Evolutionary conservation across 2,329 filamentous ascomycete genomes (phyloP).

Genomic region (Sporothrix globosa): DNA sequence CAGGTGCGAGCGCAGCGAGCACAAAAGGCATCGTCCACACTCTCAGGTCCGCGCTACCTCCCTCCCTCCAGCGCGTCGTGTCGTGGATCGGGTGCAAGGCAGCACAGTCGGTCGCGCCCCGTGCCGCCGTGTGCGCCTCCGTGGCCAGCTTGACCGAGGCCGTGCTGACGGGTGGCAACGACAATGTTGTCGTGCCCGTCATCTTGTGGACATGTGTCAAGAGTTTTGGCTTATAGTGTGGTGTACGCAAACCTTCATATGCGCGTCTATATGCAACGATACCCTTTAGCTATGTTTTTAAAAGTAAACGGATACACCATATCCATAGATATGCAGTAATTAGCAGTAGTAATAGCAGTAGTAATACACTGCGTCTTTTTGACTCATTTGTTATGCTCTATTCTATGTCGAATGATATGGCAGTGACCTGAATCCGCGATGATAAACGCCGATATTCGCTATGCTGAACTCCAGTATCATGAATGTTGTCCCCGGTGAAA

Average conservation of each 20-base stretch:
- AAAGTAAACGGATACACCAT: not conserved
- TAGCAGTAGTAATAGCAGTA: not conserved
- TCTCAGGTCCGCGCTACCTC: not conserved
- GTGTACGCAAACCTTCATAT: not conserved
- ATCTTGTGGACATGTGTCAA: slow-evolving; percentile 91
- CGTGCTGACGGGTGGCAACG: slow-evolving; percentile 93
- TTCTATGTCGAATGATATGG: not conserved
- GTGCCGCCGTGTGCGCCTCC: slow-evolving; percentile 71
- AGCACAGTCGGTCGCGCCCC: slow-evolving; percentile 63
- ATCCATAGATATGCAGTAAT: not conserved
- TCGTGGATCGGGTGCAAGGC: slow-evolving; percentile 31
- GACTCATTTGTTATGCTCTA: not conserved
- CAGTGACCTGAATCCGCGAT: not conserved
- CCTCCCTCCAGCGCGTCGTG: slow-evolving; percentile 35
- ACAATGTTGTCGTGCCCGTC: slow-evolving; percentile 96
- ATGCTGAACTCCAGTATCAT: not conserved
- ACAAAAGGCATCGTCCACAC: not conserved
- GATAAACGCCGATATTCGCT: not conserved
- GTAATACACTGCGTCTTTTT: not conserved
- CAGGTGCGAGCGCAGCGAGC: not conserved
- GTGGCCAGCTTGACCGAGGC: slow-evolving; percentile 92
- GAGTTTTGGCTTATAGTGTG: slow-evolving; percentile 62
- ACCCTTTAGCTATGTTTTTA: not conserved
- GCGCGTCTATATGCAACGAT: not conserved
- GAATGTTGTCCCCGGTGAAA: not conserved